Conservation (phyloP, 306 rosid species). For the Gastrolobium villosum region DNA sequence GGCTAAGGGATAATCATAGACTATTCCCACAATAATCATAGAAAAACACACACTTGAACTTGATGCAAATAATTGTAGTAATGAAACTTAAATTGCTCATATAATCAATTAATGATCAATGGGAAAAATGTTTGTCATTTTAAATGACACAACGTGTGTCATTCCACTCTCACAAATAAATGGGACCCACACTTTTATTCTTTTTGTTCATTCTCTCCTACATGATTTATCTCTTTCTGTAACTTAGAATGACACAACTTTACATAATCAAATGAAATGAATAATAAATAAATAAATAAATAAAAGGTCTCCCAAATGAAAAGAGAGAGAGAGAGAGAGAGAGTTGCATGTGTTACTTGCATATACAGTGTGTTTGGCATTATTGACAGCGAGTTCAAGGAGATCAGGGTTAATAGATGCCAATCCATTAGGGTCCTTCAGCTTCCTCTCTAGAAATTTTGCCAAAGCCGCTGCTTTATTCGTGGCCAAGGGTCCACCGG, state of each 20-base stretch:
- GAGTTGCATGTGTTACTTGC: constrained; percentile 54
- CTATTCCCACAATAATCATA: constrained; percentile 5
- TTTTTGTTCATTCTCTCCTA: too few relatives aligned
- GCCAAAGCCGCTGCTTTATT: constrained; percentile 96
- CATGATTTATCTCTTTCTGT: too few relatives aligned
- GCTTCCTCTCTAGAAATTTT: constrained; percentile 82
- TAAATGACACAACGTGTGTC: too few relatives aligned
- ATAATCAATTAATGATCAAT: not conserved
- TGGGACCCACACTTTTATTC: too few relatives aligned
- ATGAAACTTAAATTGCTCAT: constrained; percentile 26
- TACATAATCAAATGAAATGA: not conserved
- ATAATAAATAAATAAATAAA: not conserved
- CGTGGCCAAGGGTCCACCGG: constrained; percentile 90
- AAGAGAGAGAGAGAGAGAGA: not conserved
- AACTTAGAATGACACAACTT: too few relatives aligned
- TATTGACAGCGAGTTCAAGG: constrained; percentile 73
- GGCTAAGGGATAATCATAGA: not conserved
- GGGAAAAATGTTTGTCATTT: too few relatives aligned
- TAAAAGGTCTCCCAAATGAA: not conserved
- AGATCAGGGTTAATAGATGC: constrained; percentile 74
- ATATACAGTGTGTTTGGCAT: constrained; percentile 74
- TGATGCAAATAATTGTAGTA: not conserved
- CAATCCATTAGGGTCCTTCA: constrained; percentile 78
- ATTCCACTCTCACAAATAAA: too few relatives aligned
- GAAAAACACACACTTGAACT: not conserved